phyloP scores from a whole-genome alignment of 345 rosid genomes.

The Syzygium aqueum region DNA sequence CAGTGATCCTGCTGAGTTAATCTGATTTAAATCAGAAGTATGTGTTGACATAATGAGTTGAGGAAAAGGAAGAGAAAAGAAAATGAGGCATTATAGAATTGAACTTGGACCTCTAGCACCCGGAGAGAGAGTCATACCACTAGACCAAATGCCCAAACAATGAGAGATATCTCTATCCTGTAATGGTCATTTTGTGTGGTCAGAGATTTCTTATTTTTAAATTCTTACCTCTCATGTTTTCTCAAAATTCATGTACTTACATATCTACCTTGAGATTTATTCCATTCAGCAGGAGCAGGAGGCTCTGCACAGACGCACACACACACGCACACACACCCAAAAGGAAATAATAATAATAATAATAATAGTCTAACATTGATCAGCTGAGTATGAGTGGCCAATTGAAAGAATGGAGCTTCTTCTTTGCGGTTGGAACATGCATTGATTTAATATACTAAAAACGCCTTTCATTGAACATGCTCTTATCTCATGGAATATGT shows the following conservation, averaged over 20 bases:
- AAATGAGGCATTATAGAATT: neutral
- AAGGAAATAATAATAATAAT: neutral
- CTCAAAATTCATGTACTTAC: neutral
- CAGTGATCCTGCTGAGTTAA: neutral
- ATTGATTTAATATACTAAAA: neutral
- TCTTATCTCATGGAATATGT: neutral
- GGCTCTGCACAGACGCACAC: neutral
- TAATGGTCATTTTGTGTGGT: neutral
- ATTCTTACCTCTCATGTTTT: neutral
- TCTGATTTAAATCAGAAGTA: neutral
- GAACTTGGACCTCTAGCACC: conserved; percentile 68
- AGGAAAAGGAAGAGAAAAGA: neutral
- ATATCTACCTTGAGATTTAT: neutral
- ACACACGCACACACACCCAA: too few relatives aligned
- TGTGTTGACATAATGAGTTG: neutral
- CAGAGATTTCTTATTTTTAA: neutral
- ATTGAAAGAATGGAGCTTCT: too few relatives aligned
- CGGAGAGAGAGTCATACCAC: conserved; percentile 80
- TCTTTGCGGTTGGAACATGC: too few relatives aligned
- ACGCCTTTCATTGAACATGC: neutral
- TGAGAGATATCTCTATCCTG: neutral
- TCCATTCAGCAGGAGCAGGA: neutral
- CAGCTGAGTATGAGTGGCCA: too few relatives aligned
- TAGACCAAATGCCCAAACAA: neutral
- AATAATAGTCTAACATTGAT: neutral